phyloP scores from a whole-genome alignment of 768 basidiomycete species.

The Rhodocollybia butyracea region DNA sequence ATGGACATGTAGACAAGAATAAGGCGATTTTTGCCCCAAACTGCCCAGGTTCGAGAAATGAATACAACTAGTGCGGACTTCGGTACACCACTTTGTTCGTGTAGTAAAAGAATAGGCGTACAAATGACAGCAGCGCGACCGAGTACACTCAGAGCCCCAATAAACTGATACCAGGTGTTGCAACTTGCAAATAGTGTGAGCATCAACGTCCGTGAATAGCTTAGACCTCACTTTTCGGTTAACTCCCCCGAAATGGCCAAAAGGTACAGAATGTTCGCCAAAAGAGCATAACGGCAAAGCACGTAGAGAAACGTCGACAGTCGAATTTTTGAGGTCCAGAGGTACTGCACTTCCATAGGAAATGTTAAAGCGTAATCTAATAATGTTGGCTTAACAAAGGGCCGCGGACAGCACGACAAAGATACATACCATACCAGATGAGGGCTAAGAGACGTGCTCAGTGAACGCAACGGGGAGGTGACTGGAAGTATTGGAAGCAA shows the following conservation, averaged over 20 bases:
- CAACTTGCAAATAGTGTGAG: conserved; percentile 16
- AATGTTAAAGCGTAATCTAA: conserved; percentile 27
- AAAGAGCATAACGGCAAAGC: conserved; percentile 30
- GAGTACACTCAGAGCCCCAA: conserved; percentile 25
- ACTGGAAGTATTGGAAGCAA: not conserved
- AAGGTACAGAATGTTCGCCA: conserved; percentile 29
- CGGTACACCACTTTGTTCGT: not conserved
- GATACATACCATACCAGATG: conserved; percentile 22
- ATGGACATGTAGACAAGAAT: conserved; percentile 16
- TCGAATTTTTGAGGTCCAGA: conserved; percentile 25
- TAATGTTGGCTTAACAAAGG: not conserved
- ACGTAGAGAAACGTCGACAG: conserved; percentile 30
- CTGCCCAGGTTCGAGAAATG: conserved; percentile 19
- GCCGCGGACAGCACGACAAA: not conserved
- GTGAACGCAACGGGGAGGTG: not conserved
- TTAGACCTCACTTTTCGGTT: not conserved
- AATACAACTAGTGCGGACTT: conserved; percentile 4
- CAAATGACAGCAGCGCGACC: conserved; percentile 26
- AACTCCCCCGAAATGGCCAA: conserved; percentile 23
- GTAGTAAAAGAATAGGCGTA: conserved; percentile 7
- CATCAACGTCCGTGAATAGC: not conserved
- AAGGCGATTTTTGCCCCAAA: conserved; percentile 16
- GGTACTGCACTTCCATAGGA: conserved; percentile 26
- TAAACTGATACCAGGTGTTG: conserved; percentile 22
- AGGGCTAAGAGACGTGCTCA: conserved; percentile 15